Percentiles rank a stretch among this genome's conserved stretches.
Conservation (phyloP, 2,329 filamentous ascomycete genomes). For the Pyrenophora tritici-repentis region DNA sequence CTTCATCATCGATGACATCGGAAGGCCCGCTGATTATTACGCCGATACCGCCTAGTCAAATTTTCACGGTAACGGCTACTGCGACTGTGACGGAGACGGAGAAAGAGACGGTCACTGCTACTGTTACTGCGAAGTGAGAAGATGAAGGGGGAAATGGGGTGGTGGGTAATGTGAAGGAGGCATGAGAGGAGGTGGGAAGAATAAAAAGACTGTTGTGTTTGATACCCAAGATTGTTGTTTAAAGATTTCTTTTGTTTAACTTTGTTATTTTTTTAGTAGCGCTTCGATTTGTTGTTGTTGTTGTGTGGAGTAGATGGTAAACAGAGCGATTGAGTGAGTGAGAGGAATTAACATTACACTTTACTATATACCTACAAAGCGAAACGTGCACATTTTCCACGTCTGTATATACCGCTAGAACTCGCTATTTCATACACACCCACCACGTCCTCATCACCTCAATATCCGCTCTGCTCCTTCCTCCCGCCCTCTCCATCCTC, state of each 20-base stretch:
- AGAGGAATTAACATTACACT: too few relatives aligned
- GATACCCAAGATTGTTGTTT: conserved; percentile 4
- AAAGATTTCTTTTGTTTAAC: too few relatives aligned
- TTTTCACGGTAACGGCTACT: conserved; percentile 43
- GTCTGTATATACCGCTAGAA: too few relatives aligned
- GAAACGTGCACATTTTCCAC: too few relatives aligned
- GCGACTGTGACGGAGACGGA: conserved; percentile 38
- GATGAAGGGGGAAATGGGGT: background rate
- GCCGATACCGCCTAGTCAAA: conserved; percentile 38
- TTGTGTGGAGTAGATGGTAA: too few relatives aligned
- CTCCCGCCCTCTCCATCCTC: conserved; percentile 35
- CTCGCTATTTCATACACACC: background rate
- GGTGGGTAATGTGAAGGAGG: too few relatives aligned
- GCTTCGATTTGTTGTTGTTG: too few relatives aligned
- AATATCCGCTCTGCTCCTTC: conserved; percentile 50
- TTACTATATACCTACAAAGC: too few relatives aligned
- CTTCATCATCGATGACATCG: conserved; percentile 22
- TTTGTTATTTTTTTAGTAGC: too few relatives aligned
- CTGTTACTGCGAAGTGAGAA: conserved; percentile 26
- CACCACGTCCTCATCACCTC: background rate
- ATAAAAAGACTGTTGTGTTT: background rate
- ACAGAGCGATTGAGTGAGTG: too few relatives aligned
- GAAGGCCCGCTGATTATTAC: conserved; percentile 40
- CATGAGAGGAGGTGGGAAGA: background rate
- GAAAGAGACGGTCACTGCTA: conserved; percentile 34